Evolutionary conservation across 2,329 filamentous ascomycete species (phyloP).

Genomic region (Sphaerulina populicola): DNA sequence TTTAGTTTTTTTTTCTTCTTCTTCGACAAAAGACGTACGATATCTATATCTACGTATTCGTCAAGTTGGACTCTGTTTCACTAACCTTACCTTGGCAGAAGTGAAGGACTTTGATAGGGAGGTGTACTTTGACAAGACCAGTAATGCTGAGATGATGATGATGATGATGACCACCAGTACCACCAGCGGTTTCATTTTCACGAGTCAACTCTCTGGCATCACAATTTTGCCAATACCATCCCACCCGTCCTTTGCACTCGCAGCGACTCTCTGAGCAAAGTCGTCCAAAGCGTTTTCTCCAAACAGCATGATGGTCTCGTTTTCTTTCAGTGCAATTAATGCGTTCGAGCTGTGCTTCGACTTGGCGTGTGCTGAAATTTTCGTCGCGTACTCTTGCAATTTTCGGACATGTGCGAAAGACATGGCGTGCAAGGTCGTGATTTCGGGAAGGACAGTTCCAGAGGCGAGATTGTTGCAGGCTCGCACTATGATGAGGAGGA

Average conservation of each 20-base stretch:
- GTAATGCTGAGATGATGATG: not conserved
- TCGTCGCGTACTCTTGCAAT: conserved; percentile 23
- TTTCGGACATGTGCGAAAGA: conserved; percentile 8
- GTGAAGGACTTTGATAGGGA: too few relatives aligned
- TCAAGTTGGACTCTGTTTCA: too few relatives aligned
- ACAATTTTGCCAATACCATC: conserved; percentile 24
- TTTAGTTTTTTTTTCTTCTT: too few relatives aligned
- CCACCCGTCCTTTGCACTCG: conserved; percentile 26
- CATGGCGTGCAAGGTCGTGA: not conserved
- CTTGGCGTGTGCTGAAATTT: conserved; percentile 9
- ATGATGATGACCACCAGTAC: not conserved
- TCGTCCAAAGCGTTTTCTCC: conserved; percentile 11
- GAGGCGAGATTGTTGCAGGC: conserved; percentile 14
- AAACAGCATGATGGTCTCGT: conserved; percentile 12
- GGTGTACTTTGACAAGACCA: not conserved
- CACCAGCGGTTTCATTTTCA: not conserved
- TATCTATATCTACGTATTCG: too few relatives aligned
- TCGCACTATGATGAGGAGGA: conserved; percentile 19
- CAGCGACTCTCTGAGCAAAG: conserved; percentile 21
- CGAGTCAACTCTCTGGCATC: conserved; percentile 7
- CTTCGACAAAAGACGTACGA: too few relatives aligned
- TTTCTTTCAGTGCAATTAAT: conserved; percentile 6
- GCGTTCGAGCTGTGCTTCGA: not conserved
- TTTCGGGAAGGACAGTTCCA: not conserved
- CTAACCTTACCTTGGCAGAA: too few relatives aligned